Base-by-base conservation (phyloP, 257 asterid genomes). In the Solanum lignicaule region DNA sequence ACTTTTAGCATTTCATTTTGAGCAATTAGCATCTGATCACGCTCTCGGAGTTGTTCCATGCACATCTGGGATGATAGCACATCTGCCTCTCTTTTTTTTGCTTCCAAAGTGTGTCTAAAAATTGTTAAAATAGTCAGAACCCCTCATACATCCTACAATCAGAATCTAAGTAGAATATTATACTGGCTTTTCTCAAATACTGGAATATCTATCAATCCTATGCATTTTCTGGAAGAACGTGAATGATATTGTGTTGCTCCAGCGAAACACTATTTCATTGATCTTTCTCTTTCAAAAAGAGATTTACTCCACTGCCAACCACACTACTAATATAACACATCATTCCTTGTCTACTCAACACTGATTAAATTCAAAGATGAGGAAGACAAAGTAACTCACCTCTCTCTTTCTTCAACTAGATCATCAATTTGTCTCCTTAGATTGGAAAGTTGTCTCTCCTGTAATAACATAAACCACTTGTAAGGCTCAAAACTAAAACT, bases 1-100 rank as follows among this genome's bases (percentile, higher is more conserved):
- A 94, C 99, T 95, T 93, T 94, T 31, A 96, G 93, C 98, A 96
- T 93, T 73, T 95, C 94, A 90, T 94, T 94, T 92, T 96, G 98
- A 78, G 98, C 94, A 68, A 90, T 90, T 86, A 95, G 93, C 93
- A 95, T 33, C 92, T 93, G 96, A 89, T 94, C 96, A 74, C 94
- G 93, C 87, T 95, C 98, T 46, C 91, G 94, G 65, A 96, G 74
- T 74, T 94, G 96, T 90, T 96, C 98, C 71, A 94, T 78, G 83
- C 89, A 91, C 88, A 94, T 89, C 89, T 92, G 93, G 62, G 90
- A 75, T 73, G 92, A 90, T 69, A 96, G 90, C 38, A 84, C 92
- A 86, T 95, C 95, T 29, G 94, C 91, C 86, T 92, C 94, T 90
- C 89, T 92, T 78, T 92, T 90, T 82, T 89, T 90, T 82, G 90